These are phyloP conservation scores for Penicillium canescens DNA, from an alignment of 495 filamentous ascomycete genomes.

Conservation along the genomic window DNA sequence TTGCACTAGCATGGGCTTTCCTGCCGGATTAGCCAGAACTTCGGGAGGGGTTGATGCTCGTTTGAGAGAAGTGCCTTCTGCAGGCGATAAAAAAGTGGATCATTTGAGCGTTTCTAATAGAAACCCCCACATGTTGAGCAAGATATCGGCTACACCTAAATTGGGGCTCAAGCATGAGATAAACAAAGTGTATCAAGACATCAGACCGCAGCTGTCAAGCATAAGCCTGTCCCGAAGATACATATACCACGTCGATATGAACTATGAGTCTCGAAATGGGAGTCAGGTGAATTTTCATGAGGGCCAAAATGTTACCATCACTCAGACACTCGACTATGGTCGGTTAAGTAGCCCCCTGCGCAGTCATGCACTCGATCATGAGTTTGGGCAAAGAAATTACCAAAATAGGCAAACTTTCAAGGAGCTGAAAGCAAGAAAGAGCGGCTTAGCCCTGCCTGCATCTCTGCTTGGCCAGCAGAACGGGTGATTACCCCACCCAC, in stretches of 20 bases:
- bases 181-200: background rate
- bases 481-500: background rate
- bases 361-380: too few relatives aligned
- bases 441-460: background rate
- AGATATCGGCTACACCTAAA: background rate
- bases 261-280: too few relatives aligned
- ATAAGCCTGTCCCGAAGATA: background rate
- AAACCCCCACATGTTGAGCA: background rate
- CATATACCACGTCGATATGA: too few relatives aligned
- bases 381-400: too few relatives aligned
- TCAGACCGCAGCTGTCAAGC: background rate
- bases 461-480: background rate
- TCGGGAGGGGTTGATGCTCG: too few relatives aligned
- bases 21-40: too few relatives aligned
- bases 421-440: background rate
- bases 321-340: too few relatives aligned
- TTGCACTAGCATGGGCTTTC: too few relatives aligned
- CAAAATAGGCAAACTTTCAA: background rate
- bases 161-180: background rate
- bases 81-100: background rate
- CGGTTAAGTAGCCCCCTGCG: too few relatives aligned
- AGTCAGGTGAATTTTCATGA: too few relatives aligned
- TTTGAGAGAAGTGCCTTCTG: background rate
- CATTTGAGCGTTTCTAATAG: background rate
- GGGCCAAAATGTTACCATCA: too few relatives aligned